These are phyloP conservation scores for Phallus indusiatus DNA, from an alignment of 768 basidiomycete genomes.

Conservation along the genomic window DNA sequence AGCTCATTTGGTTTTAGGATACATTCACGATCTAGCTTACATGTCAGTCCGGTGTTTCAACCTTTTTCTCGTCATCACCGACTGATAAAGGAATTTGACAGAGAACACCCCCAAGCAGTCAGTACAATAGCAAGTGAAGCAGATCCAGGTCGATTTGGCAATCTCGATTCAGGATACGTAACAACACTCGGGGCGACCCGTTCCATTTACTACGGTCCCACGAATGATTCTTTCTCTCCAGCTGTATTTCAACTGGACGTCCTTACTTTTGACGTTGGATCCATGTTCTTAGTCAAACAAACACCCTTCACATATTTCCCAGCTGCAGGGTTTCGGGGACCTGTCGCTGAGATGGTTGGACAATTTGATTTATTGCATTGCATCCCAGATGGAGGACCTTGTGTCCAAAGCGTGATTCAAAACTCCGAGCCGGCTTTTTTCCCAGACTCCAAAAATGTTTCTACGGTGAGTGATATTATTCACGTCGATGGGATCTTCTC, in stretches of 20 bases:
- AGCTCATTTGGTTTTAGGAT: neutral
- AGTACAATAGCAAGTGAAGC: neutral
- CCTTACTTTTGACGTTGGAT: neutral
- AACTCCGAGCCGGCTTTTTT: neutral
- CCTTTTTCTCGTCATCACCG: neutral
- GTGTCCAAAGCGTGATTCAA: neutral
- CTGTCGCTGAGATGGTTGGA: neutral
- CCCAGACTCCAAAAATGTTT: neutral
- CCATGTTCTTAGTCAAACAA: neutral
- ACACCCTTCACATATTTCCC: neutral
- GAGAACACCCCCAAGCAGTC: neutral
- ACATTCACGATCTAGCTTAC: neutral
- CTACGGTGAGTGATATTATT: neutral
- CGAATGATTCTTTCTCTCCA: neutral
- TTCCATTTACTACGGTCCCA: neutral
- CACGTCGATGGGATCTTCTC: neutral
- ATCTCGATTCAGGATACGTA: neutral
- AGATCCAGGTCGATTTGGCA: neutral
- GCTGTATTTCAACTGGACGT: neutral
- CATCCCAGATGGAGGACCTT: neutral
- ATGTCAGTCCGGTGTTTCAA: neutral
- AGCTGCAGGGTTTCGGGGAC: neutral
- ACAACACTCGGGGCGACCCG: neutral
- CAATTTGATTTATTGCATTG: neutral
- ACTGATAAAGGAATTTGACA: neutral